Conservation (phyloP, 2,329 filamentous ascomycete species). For the Mollisiaceae sp. region DNA sequence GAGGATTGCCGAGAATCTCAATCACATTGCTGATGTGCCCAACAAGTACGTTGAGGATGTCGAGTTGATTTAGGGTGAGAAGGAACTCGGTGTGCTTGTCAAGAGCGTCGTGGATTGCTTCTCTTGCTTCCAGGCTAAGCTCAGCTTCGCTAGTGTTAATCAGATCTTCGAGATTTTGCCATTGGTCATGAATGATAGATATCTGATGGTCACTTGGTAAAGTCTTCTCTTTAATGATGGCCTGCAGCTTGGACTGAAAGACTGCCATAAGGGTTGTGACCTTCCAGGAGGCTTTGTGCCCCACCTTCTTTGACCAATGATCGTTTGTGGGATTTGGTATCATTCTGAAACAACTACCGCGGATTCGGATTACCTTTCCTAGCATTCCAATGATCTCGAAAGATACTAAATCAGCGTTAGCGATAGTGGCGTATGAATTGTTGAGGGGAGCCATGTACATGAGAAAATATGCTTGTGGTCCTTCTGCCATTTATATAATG, state of each 20-base stretch:
- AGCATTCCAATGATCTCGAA: conserved; percentile 67
- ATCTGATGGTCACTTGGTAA: conserved; percentile 23
- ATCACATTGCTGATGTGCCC: conserved; percentile 42
- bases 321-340: conserved; percentile 62
- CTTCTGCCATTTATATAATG: conserved; percentile 49
- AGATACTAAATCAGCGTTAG: conserved; percentile 48
- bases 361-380: conserved; percentile 54
- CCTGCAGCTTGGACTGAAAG: conserved; percentile 37
- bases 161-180: conserved; percentile 28
- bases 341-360: conserved; percentile 55
- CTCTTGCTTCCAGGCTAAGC: conserved; percentile 33
- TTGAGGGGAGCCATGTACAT: conserved; percentile 20
- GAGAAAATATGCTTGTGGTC: conserved; percentile 43
- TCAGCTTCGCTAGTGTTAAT: conserved; percentile 32
- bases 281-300: conserved; percentile 39
- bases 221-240: conserved; percentile 21
- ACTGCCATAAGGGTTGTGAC: conserved; percentile 37
- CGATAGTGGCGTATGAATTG: not conserved
- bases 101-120: conserved; percentile 39
- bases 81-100: conserved; percentile 36
- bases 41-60: conserved; percentile 36
- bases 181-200: conserved; percentile 26
- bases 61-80: conserved; percentile 28
- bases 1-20: conserved; percentile 52
- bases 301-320: conserved; percentile 52